Conservation (phyloP, 495 filamentous ascomycete species). For the Pseudoneurospora amorphoporcata region DNA sequence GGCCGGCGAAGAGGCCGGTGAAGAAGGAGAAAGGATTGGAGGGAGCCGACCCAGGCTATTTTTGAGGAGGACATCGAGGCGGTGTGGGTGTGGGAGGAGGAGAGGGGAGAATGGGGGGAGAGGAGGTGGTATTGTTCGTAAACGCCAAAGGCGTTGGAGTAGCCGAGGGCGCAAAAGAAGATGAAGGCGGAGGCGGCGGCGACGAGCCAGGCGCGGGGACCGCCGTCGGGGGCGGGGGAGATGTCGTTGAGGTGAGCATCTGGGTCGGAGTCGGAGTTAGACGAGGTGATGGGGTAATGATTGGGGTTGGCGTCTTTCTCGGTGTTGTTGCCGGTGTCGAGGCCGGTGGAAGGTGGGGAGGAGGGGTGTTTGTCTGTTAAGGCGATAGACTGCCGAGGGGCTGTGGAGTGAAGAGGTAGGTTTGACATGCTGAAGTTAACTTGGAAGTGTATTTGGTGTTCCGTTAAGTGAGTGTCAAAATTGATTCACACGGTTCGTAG, state of each 20-base stretch:
- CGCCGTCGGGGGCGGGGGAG: constrained; percentile 16
- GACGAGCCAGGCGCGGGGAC: constrained; percentile 17
- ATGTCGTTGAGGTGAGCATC: not conserved
- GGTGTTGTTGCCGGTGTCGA: not conserved
- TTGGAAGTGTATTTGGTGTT: not conserved
- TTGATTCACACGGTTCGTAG: not conserved
- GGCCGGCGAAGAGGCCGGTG: constrained; percentile 35
- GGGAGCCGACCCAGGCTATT: constrained; percentile 50
- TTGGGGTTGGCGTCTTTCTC: not conserved
- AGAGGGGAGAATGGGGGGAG: not conserved
- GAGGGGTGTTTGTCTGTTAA: not conserved
- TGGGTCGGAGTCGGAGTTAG: not conserved
- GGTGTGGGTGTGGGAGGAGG: constrained; percentile 26
- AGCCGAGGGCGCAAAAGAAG: constrained; percentile 48
- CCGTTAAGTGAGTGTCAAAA: not conserved
- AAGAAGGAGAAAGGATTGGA: constrained; percentile 37
- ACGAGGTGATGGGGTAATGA: not conserved
- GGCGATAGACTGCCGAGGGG: not conserved
- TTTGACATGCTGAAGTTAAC: not conserved
- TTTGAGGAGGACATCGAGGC: constrained; percentile 31
- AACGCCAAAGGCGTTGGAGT: constrained; percentile 50
- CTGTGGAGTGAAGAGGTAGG: not conserved
- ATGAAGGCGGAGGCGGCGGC: constrained; percentile 9
- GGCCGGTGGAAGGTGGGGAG: not conserved
- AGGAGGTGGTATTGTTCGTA: constrained; percentile 49